Conservation (phyloP, 2,329 filamentous ascomycete species). For the Stromatinia cepivora region DNA sequence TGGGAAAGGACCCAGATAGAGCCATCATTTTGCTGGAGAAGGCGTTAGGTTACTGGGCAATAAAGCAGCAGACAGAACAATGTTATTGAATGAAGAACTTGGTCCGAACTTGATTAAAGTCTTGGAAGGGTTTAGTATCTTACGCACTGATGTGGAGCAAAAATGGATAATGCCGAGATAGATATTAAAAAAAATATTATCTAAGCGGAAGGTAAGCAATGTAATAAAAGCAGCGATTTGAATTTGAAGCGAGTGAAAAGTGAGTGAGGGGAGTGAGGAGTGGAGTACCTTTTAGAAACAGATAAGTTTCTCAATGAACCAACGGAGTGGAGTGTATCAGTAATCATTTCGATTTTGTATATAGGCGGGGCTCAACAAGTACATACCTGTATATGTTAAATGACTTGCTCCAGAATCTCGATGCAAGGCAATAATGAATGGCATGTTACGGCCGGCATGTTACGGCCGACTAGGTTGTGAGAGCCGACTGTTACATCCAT, state of each 20-base stretch:
- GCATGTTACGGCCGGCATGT: not conserved
- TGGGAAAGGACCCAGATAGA: too few species aligned
- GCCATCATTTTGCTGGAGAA: not conserved
- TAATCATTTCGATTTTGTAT: too few species aligned
- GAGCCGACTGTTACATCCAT: too few species aligned
- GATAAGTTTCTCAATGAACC: too few species aligned
- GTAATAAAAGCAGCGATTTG: not conserved
- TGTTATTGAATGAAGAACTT: not conserved
- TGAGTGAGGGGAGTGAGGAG: too few species aligned
- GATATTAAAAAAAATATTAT: too few species aligned
- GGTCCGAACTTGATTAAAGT: not conserved
- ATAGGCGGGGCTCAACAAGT: not conserved
- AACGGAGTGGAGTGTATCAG: too few species aligned
- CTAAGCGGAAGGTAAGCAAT: too few species aligned
- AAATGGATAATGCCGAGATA: not conserved
- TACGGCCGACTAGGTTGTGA: too few species aligned
- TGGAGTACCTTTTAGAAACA: not conserved
- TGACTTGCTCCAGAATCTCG: not conserved
- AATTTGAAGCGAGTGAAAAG: not conserved
- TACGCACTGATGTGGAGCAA: constrained; percentile 4
- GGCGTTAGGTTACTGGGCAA: not conserved
- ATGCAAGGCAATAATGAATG: not conserved
- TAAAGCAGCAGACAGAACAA: not conserved
- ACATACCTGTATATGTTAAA: not conserved
- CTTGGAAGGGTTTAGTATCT: not conserved